Evolutionary conservation across 2,329 filamentous ascomycete genomes (phyloP).

Genomic region (Juglanconis sp.): DNA sequence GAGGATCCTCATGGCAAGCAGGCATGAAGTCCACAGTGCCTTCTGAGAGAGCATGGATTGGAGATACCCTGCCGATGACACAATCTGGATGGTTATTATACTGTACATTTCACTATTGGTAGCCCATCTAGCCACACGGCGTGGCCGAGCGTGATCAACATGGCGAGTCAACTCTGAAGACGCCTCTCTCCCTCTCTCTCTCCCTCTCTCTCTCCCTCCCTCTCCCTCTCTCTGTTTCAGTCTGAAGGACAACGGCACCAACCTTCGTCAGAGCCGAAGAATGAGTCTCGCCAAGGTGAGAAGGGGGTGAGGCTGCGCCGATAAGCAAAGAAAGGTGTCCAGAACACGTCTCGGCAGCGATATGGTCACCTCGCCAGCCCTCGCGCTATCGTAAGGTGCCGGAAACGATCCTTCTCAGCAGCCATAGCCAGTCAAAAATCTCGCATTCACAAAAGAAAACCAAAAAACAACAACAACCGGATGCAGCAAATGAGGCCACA

Average conservation of each 20-base stretch:
- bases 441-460: neutral
- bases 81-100: neutral
- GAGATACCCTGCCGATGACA: neutral
- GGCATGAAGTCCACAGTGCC: neutral
- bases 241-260: no score
- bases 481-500: slow-evolving; percentile 9
- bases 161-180: no score
- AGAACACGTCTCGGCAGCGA: neutral
- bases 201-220: no score
- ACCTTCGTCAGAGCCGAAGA: no score
- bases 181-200: no score
- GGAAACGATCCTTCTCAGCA: neutral
- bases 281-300: no score
- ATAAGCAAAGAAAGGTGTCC: no score
- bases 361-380: neutral
- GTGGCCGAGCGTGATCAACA: neutral
- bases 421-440: neutral
- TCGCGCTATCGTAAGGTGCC: neutral
- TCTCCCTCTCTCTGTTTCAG: no score
- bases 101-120: neutral
- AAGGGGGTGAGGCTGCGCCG: no score
- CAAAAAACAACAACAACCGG: no score
- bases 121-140: neutral
- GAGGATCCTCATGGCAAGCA: slow-evolving; percentile 3
- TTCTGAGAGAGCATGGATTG: slow-evolving; percentile 8